Conservation (phyloP, 768 basidiomycete genomes). For the Macrolepiota fuliginosa region DNA sequence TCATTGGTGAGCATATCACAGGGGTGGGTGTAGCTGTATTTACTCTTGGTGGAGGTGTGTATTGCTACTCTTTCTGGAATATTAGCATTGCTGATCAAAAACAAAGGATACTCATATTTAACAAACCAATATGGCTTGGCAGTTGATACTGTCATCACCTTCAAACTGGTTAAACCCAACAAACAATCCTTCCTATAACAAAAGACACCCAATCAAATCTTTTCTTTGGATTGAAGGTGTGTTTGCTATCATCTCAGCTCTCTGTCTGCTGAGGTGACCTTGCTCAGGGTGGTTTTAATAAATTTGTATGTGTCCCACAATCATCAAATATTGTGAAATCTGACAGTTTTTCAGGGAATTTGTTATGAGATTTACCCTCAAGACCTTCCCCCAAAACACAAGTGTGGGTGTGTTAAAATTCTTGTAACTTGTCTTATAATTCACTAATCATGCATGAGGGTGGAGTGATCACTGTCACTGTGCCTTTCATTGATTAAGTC, state of each 20-base stretch:
- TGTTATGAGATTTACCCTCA: slow-evolving; percentile 55
- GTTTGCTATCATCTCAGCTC: background rate
- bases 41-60: slow-evolving; percentile 51
- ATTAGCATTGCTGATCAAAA: slow-evolving; percentile 22
- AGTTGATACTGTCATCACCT: slow-evolving; percentile 51
- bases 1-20: slow-evolving; percentile 56
- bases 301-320: slow-evolving; percentile 36
- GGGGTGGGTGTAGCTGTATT: slow-evolving; percentile 62
- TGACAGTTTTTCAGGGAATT: slow-evolving; percentile 41
- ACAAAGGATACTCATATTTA: slow-evolving; percentile 60
- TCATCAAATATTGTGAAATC: background rate
- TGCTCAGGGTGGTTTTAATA: slow-evolving; percentile 58
- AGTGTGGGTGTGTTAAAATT: slow-evolving; percentile 50
- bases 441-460: slow-evolving; percentile 32
- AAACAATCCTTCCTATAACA: slow-evolving; percentile 36
- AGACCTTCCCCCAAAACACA: slow-evolving; percentile 50
- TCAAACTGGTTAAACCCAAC: slow-evolving; percentile 55
- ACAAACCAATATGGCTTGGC: slow-evolving; percentile 62
- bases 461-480: slow-evolving; percentile 38
- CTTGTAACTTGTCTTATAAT: background rate
- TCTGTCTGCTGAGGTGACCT: no score
- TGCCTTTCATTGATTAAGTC: slow-evolving; percentile 22
- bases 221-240: slow-evolving; percentile 34
- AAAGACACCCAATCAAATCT: slow-evolving; percentile 31
- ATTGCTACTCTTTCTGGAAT: background rate